Evolutionary conservation across 208 protist species (phyloP), one percentile per base, ranked within the genome.

Genomic region (Perkinsela sp.): DNA sequence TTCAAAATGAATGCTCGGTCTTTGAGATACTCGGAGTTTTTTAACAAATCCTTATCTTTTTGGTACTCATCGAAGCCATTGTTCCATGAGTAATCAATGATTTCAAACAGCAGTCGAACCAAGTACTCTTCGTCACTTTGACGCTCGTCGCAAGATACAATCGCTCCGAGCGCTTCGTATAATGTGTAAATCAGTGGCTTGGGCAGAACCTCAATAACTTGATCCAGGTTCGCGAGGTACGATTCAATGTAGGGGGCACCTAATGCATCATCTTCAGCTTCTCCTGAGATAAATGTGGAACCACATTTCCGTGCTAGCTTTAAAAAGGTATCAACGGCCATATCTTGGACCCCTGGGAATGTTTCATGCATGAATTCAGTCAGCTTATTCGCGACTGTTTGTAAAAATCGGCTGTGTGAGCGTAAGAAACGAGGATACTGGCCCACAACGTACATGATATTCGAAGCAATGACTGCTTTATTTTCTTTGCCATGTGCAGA

Each of bases 371-470:
- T 99, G 75, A 99, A 99, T 74, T 99, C 95, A 72, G 98, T 97
- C 1, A 99, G 83, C 75, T 99, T 99, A 30, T 91, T 85, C 0
- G 96, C 88, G 0, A 99, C 96, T 0, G 95, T 97, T 70, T 94
- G 92, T 32, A 99, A 77, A 77, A 99, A 99, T 67, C 84, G 91
- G 81, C 83, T 91, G 78, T 98, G 94, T n/a, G 80, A 84, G 28
- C 83, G 79, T n/a, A 98, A 80, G 76, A 96, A 98, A 71, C 95
- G 80, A 1, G 96, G 95, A 77, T 99, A 99, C 79, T 98, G 96
- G 6, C 94, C 95, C 0, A 98, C 95, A 66, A 99, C 93, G 78
- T 98, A 99, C 95, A 99, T 98, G 71, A 99, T 98, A 74, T 98
- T 95, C 72, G 83, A 93, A 0, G 96, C 96, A 73, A 99, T 94